Evolutionary conservation across 768 basidiomycete species (phyloP), one percentile per base, ranked within the genome.

Genomic region (Hydnomerulius pinastri): DNA sequence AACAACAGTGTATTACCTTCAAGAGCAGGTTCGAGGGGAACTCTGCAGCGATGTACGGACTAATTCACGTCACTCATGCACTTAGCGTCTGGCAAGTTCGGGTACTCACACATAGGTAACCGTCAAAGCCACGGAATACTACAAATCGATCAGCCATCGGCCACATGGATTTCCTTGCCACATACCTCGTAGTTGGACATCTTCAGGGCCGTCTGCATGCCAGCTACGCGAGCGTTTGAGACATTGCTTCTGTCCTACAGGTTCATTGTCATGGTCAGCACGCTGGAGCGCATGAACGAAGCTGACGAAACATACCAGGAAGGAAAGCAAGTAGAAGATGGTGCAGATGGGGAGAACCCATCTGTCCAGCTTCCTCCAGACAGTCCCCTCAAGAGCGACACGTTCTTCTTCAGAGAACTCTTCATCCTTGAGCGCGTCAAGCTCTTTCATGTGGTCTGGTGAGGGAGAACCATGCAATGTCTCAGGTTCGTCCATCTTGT

Each of bases 21-120:
- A 85, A 73, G 24, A 83, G 55, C 27, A 85, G 64, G 59, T 84
- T 85, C 1, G 83, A 80, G 6, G 84, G 84, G 15, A 86, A 65
- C 54, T 86, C 84, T 6, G 81, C 77, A 4, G 68, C 62, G 46
- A 83, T 82, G 44, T 83, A 85, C 0, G 82, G 81, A 13, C 68
- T 69, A 15, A 5, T n/a, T 11, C 10, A 40, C 32, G 13, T 64
- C 42, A 56, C 27, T n/a, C n/a, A n/a, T 13, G 42, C 13, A 28
- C 27, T 11, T 2, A 13, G 12, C 6, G 12, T 17, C 17, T 28
- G 12, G 11, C 20, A 30, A 21, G 24, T 37, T 15, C 4, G 20
- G 1, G 9, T 2, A 55, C 65, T 29, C 42, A 65, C 59, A 63
- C 48, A 46, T 62, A 63, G 11, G 64, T 63, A 10, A 68, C 50